Base-by-base conservation (phyloP, 352 stramenopile species). In the Blastocystis sp. region DNA sequence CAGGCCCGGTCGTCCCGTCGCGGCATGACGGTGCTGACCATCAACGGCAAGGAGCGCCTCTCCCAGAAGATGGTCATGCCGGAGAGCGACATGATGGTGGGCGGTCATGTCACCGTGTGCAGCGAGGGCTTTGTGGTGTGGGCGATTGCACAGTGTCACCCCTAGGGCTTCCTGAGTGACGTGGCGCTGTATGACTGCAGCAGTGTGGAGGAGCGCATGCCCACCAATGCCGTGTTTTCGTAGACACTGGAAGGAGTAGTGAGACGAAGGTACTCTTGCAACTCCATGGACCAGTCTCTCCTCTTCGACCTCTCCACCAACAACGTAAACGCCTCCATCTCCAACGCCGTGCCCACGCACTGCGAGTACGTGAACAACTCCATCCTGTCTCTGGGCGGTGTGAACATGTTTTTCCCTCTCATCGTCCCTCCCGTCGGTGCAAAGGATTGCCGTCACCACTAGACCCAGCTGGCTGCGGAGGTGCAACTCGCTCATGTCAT, bases 41-140 rank as follows among this genome's bases (percentile, higher is more conserved):
- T 34, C 28, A 74, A 74, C 40, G 64, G 64, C 4, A 41, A 53
- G 28, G 64, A 74, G 28, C 21, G 34, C 3, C 14, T 38, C 1
- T 38, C 64, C 17, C 41, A 34, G 64, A 74, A 74, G 64, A 74
- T 74, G 64, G 64, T 48, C 1, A 74, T 74, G 64, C 23, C 64
- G 2, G 28, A 34, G 28, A 53, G 28, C 40, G 64, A 74, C 40
- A 38, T 74, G 64, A 38, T 74, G 64, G 21, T 28, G 28, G 23
- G 43, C 40, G 64, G 23, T 23, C 17, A 10, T 21, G 40, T 74
- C 9, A 52, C 23, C 17, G 64, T 74, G 28, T 74, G 64, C 64
- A 74, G 64, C 40, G 64, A 74, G 34, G 64, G 64, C 17, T 74
- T 74, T 52, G 17, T 48, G 34, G 64, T 74, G 28, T 7, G 28